Evolutionary conservation across 2,329 filamentous ascomycete species (phyloP).

Genomic region (Parastagonospora nodorum): DNA sequence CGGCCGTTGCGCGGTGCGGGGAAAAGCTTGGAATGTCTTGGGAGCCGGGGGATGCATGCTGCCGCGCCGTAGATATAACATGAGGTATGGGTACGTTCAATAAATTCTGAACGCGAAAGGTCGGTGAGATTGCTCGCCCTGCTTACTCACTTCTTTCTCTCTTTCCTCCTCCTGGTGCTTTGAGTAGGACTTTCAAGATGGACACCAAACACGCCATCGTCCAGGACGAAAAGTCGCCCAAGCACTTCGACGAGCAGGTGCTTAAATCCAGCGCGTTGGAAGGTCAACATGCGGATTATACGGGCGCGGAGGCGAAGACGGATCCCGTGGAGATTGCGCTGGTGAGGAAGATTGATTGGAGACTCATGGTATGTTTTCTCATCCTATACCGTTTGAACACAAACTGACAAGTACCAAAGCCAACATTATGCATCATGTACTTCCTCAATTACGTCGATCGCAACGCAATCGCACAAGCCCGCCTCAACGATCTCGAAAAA

Average conservation of each 20-base stretch:
- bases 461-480: constrained; percentile 69
- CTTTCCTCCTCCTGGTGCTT: background rate
- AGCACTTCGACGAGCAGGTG: constrained; percentile 24
- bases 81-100: background rate
- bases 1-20: constrained; percentile 24
- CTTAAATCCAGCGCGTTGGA: constrained; percentile 18
- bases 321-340: constrained; percentile 39
- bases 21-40: constrained; percentile 24
- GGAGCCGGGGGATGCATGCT: constrained; percentile 3
- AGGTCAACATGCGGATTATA: constrained; percentile 26
- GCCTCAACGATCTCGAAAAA: constrained; percentile 64
- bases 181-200: background rate
- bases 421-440: constrained; percentile 51
- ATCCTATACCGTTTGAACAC: background rate
- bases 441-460: constrained; percentile 55
- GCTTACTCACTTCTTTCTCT: background rate
- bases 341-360: constrained; percentile 39
- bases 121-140: no score
- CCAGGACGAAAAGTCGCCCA: constrained; percentile 20
- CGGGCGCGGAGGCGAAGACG: constrained; percentile 39
- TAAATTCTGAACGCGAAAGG: no score
- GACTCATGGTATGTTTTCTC: constrained; percentile 29
- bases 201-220: constrained; percentile 9
- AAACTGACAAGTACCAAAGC: constrained; percentile 25
- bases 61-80: constrained; percentile 16